Conservation (phyloP, 306 rosid species). For the Astragalus glycyphyllos region DNA sequence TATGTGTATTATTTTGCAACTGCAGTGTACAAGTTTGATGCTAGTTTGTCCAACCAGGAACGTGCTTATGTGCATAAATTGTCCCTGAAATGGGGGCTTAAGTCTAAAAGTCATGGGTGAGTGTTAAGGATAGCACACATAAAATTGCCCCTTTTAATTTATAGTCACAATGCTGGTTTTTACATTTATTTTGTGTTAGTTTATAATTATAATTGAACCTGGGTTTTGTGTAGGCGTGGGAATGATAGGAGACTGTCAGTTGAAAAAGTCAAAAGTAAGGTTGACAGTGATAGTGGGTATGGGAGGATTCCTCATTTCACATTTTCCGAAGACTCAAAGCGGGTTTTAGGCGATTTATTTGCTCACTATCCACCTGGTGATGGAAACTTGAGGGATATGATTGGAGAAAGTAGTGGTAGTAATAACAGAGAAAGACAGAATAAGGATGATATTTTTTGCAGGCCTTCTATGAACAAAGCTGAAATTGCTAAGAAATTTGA, state of each 20-base stretch:
- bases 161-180: slow-evolving; percentile 9
- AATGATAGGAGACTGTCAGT: slow-evolving; percentile 49
- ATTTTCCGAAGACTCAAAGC: slow-evolving; percentile 64
- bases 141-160: slow-evolving; percentile 20
- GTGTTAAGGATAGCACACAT: slow-evolving; percentile 41
- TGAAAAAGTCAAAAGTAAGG: slow-evolving; percentile 48
- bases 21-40: slow-evolving; percentile 72
- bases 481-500: slow-evolving; percentile 63
- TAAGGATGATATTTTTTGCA: slow-evolving; percentile 58
- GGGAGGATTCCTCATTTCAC: slow-evolving; percentile 42
- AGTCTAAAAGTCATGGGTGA: slow-evolving; percentile 88
- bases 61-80: slow-evolving; percentile 69
- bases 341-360: slow-evolving; percentile 60
- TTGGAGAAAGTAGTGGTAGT: slow-evolving; percentile 37
- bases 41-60: slow-evolving; percentile 54
- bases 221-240: slow-evolving; percentile 55
- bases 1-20: slow-evolving; percentile 18
- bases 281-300: neutral
- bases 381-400: slow-evolving; percentile 45
- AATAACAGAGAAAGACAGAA: slow-evolving; percentile 7
- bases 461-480: slow-evolving; percentile 56
- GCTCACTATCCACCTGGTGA: slow-evolving; percentile 72
- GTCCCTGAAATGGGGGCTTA: slow-evolving; percentile 63
- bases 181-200: neutral
- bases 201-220: slow-evolving; percentile 32